Evolutionary conservation across 2,329 filamentous ascomycete genomes (phyloP).

Genomic region (Phaeomoniella chlamydospora): DNA sequence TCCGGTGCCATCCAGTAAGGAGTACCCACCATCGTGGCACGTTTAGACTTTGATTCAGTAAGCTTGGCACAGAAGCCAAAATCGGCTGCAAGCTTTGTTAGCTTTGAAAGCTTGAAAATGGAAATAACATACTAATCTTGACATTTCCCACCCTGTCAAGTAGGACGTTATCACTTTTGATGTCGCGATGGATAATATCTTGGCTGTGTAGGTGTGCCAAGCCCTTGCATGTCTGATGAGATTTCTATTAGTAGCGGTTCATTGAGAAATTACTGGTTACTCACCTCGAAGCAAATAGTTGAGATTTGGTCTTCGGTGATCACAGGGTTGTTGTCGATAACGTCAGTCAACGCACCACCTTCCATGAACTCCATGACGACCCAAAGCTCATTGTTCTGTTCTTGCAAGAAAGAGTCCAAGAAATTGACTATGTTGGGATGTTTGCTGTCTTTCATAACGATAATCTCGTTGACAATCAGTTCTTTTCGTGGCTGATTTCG

Average conservation of each 20-base stretch:
- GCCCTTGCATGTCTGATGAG: slow-evolving; percentile 74
- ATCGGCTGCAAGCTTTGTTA: slow-evolving; percentile 51
- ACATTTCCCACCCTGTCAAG: slow-evolving; percentile 89
- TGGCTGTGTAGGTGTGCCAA: slow-evolving; percentile 88
- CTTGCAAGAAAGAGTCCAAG: slow-evolving; percentile 88
- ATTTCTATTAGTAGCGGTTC: neutral
- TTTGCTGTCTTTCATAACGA: slow-evolving; percentile 99
- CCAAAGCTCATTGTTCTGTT: slow-evolving; percentile 93
- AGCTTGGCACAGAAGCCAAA: slow-evolving; percentile 99
- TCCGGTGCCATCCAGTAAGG: slow-evolving; percentile 99
- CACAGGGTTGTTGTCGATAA: slow-evolving; percentile 91
- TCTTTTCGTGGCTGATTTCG: slow-evolving; percentile 95
- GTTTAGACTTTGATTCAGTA: slow-evolving; percentile 90
- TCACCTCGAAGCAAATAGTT: slow-evolving; percentile 89
- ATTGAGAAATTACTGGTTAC: slow-evolving; percentile 14
- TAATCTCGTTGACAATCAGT: slow-evolving; percentile 97
- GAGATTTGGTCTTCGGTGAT: slow-evolving; percentile 97
- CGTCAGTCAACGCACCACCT: slow-evolving; percentile 89
- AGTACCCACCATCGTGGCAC: slow-evolving; percentile 96
- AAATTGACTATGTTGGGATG: slow-evolving; percentile 99
- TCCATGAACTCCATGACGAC: slow-evolving; percentile 99
- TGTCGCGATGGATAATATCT: slow-evolving; percentile 96
- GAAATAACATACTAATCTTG: slow-evolving; percentile 68
- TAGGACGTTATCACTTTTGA: slow-evolving; percentile 97
- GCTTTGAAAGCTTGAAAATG: slow-evolving; percentile 3